Conservation (phyloP, 345 rosid species). For the Hibiscus mutabilis region DNA sequence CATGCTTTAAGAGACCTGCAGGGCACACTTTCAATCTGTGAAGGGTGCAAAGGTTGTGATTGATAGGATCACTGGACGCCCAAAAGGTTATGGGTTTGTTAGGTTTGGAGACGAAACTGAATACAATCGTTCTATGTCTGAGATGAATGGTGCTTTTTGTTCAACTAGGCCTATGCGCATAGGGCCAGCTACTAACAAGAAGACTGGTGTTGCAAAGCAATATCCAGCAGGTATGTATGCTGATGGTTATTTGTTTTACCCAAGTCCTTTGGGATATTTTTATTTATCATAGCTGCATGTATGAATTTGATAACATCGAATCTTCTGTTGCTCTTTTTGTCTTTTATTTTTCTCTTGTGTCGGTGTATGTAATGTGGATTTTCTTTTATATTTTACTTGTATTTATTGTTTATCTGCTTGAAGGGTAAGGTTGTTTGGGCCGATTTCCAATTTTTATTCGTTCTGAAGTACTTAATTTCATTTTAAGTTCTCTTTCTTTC, state of each 20-base stretch:
- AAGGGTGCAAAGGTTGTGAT: constrained; percentile 91
- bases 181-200: constrained; percentile 76
- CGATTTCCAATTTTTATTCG: constrained; percentile 5
- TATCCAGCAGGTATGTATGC: constrained; percentile 42
- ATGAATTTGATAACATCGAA: neutral
- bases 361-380: neutral
- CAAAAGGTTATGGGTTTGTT: constrained; percentile 92
- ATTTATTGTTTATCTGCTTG: neutral
- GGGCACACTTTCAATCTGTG: constrained; percentile 54
- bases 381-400: neutral
- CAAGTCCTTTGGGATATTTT: neutral
- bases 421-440: constrained; percentile 3
- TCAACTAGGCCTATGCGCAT: constrained; percentile 91
- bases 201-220: constrained; percentile 50
- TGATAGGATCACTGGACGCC: constrained; percentile 77
- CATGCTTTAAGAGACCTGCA: constrained; percentile 75
- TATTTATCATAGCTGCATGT: neutral
- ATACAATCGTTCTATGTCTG: constrained; percentile 77
- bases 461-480: constrained; percentile 1
- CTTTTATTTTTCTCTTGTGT: neutral
- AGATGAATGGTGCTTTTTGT: constrained; percentile 86
- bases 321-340: neutral
- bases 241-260: neutral
- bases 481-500: constrained; percentile 23
- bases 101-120: constrained; percentile 77